Evolutionary conservation across 2,329 filamentous ascomycete species (phyloP).

Genomic region (Alternaria sp.): DNA sequence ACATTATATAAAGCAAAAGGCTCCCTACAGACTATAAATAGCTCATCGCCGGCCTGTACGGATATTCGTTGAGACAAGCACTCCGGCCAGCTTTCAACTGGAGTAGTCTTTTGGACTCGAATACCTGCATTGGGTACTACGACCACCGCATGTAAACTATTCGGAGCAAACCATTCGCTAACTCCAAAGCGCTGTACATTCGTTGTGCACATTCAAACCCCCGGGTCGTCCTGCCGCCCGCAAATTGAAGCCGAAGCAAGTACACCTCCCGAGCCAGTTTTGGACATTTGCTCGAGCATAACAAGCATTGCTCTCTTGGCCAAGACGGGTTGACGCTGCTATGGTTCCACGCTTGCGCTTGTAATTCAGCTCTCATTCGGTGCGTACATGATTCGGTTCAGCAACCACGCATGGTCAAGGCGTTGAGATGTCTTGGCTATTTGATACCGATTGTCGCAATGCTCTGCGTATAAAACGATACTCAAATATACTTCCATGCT

Average conservation of each 20-base stretch:
- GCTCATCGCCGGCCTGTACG: not conserved
- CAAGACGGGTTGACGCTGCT: not conserved
- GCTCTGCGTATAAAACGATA: not conserved
- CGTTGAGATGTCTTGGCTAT: not conserved
- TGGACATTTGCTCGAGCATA: not conserved
- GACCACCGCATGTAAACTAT: not conserved
- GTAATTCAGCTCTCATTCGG: not conserved
- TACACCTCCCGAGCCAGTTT: not conserved
- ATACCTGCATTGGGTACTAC: not conserved
- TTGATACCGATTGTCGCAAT: not conserved
- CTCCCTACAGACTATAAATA: not conserved
- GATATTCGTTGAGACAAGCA: not conserved
- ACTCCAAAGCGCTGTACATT: not conserved
- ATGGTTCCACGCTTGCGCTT: not conserved
- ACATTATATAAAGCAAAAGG: slow-evolving; percentile 46
- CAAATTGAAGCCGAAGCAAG: not conserved
- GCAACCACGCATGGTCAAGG: not conserved
- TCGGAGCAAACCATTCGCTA: not conserved
- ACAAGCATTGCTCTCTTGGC: not conserved
- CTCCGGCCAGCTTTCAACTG: not conserved
- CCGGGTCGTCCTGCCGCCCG: not conserved
- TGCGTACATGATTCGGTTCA: not conserved
- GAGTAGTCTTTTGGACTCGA: not conserved
- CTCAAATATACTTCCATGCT: not conserved
- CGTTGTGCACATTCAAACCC: not conserved